A percentile compares a stretch with the other conserved stretches of the same genome.
These are phyloP conservation scores for Gracilaria gracilis DNA, from an alignment of 23 red algal genomes.

Conservation along the genomic window DNA sequence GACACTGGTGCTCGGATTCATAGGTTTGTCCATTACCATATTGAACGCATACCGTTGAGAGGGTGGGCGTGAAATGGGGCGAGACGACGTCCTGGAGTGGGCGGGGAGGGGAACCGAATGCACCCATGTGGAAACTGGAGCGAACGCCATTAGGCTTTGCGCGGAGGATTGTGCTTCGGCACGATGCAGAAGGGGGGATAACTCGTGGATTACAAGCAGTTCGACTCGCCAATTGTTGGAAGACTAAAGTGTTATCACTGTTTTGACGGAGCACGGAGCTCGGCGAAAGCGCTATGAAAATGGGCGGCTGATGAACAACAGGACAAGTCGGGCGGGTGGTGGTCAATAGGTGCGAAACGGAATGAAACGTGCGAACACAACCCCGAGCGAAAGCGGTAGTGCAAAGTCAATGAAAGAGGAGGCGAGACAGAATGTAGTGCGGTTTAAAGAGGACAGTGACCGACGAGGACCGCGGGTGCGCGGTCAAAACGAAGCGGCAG, in stretches of 20 bases:
- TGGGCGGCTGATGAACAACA: not conserved
- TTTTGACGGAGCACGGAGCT: not conserved
- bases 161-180: not conserved
- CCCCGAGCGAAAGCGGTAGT: too few species aligned
- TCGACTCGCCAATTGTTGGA: not conserved
- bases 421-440: too few species aligned
- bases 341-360: too few species aligned
- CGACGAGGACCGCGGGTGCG: too few species aligned
- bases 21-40: slow-evolving; percentile 40
- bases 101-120: not conserved
- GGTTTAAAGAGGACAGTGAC: too few species aligned
- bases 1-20: not conserved
- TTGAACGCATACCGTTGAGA: not conserved
- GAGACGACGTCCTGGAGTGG: not conserved
- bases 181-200: not conserved
- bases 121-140: slow-evolving; percentile 42
- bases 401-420: too few species aligned
- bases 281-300: not conserved
- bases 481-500: too few species aligned
- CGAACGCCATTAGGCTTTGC: slow-evolving; percentile 15
- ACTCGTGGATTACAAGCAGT: not conserved
- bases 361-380: too few species aligned
- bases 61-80: not conserved
- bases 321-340: too few species aligned
- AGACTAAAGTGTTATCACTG: not conserved